Base-by-base conservation (phyloP, 2,329 filamentous ascomycete species). In the Ascocoryne sarcoides region DNA sequence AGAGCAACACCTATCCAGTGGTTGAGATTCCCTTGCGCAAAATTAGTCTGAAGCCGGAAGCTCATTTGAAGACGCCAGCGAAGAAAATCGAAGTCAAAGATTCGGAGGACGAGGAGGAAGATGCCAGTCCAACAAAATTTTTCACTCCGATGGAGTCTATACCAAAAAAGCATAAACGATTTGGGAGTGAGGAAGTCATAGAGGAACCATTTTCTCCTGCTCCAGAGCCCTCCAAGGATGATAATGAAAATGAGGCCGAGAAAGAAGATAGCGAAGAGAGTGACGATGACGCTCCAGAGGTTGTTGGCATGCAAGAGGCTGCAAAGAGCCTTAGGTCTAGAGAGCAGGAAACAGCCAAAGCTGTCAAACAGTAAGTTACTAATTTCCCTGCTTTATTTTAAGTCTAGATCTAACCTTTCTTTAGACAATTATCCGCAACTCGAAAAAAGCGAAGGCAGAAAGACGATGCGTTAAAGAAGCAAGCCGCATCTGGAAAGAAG, bases 221-320 rank as follows among this genome's bases (percentile, higher is more conserved):
- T 3, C 35, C 26, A 3, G 39, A 48, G 23, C 4, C 18, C 12
- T 16, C 23, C 14, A 20, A 20, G 14, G 34, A 42, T 15, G 8
- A 32, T 14, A 21, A 32, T 36, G 18, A 20, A 12, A 33, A 37
- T 14, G 29, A 30, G 4, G 32, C 20, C 5, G 36, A 40, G 10
- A 40, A 40, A 4, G 44, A 43, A 2, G 36, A 36, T 10, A 32
- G 28, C 18, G 47, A 45, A 4, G 49, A 50, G n/a, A 56, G 53
- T 33, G 56, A 58, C 17, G 52, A 59, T 36, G 56, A 58, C 42
- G 55, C 55, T 9, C 56, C 56, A 30, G 55, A 59, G 38, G 54
- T 49, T 16, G 47, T 58, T 30, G 50, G 46, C 10, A 46, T 42
- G 7, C 40, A 56, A 35, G 48, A 52, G 19, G 55, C 56, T 20